A percentile compares a stretch with the other conserved stretches of the same genome.
Conservation (phyloP, 345 rosid species). For the Cochlearia excelsa region DNA sequence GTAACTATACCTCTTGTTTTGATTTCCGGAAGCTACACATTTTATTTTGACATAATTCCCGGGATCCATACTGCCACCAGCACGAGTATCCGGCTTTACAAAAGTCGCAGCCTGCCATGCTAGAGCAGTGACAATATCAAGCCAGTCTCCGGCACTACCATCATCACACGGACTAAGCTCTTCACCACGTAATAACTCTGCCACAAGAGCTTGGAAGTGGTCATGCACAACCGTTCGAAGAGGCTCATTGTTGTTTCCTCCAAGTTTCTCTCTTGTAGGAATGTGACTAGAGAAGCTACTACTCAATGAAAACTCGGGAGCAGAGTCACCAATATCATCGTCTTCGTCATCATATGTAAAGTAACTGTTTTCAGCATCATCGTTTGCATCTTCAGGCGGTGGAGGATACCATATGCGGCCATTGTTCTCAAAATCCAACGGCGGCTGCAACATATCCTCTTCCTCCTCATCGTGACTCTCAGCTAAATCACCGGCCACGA, state of each 20-base stretch:
- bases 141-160: constrained; percentile 63
- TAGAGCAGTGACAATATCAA: constrained; percentile 66
- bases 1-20: constrained; percentile 65
- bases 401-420: constrained; percentile 93
- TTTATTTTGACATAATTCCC: constrained; percentile 89
- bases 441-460: constrained; percentile 43
- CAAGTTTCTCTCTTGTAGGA: constrained; percentile 61
- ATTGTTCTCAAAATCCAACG: constrained; percentile 81
- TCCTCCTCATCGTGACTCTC: constrained; percentile 44
- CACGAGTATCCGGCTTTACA: constrained; percentile 95
- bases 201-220: constrained; percentile 96
- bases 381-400: constrained; percentile 79
- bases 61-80: constrained; percentile 99
- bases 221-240: constrained; percentile 68
- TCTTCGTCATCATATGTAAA: constrained; percentile 82
- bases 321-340: constrained; percentile 77
- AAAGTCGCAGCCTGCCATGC: constrained; percentile 97
- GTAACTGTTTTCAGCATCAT: constrained; percentile 67
- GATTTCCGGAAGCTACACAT: constrained; percentile 85
- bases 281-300: constrained; percentile 68
- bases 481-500: constrained; percentile 37
- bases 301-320: constrained; percentile 64
- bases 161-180: constrained; percentile 52
- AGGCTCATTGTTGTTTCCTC: constrained; percentile 68
- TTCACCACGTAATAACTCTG: constrained; percentile 78